phyloP scores from a whole-genome alignment of 192 early-diverging fungal species.

The Podila epicladia region DNA sequence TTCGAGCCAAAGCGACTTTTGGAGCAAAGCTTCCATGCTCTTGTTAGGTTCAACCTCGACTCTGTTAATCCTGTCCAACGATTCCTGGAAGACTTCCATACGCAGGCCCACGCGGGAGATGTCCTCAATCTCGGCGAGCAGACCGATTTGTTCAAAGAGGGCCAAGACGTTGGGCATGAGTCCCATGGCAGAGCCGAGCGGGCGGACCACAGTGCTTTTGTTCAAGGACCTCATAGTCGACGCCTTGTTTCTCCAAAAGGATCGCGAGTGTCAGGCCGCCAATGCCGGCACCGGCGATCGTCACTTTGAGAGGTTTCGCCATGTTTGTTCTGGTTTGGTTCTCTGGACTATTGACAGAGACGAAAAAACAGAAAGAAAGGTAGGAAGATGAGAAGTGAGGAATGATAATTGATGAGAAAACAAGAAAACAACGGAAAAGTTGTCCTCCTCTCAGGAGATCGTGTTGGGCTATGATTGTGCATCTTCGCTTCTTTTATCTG shows the following conservation, averaged over 20 bases:
- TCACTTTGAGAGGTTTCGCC: conserved; percentile 4
- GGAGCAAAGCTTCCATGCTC: background rate
- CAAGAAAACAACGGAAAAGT: no score
- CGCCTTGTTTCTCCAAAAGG: conserved; percentile 10
- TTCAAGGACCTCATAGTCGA: conserved; percentile 16
- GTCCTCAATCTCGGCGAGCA: conserved; percentile 7
- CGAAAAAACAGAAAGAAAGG: no score
- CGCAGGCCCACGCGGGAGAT: conserved; percentile 1
- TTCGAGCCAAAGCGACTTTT: background rate
- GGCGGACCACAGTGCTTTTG: background rate
- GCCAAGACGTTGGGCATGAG: conserved; percentile 11
- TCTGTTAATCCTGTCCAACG: background rate
- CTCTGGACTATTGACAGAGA: no score
- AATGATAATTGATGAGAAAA: no score
- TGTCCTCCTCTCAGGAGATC: no score
- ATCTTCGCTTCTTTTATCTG: no score
- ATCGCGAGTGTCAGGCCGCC: conserved; percentile 15
- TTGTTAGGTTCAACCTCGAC: background rate
- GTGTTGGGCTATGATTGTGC: no score
- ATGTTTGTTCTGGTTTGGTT: background rate
- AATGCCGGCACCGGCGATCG: conserved; percentile 18
- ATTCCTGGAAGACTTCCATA: background rate
- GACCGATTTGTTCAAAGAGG: conserved; percentile 20
- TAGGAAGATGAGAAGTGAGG: no score
- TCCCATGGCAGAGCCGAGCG: conserved; percentile 11